These are phyloP conservation scores for Neonectria neomacrospora DNA, from an alignment of 2,329 filamentous ascomycete species.

Conservation along the genomic window DNA sequence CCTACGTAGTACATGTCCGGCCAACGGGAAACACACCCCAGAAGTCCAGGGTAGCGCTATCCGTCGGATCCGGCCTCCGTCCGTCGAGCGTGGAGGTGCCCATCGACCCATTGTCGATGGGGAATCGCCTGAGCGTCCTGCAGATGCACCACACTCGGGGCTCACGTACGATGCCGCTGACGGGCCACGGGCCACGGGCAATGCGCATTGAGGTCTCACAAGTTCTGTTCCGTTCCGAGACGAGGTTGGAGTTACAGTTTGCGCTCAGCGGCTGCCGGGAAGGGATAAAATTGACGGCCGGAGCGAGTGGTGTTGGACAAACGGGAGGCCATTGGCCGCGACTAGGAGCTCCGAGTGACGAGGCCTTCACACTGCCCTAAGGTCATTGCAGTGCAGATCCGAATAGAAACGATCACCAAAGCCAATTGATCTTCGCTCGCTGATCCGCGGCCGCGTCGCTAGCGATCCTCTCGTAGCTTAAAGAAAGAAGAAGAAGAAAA, in stretches of 20 bases:
- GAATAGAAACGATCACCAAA: slow-evolving; percentile 1
- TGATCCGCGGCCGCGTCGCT: background rate
- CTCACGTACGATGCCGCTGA: slow-evolving; percentile 19
- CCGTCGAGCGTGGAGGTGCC: slow-evolving; percentile 10
- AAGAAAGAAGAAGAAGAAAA: background rate
- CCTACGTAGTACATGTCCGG: background rate
- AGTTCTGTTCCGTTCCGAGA: background rate
- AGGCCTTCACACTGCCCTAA: slow-evolving; percentile 1
- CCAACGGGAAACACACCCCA: slow-evolving; percentile 6
- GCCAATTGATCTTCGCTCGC: slow-evolving; percentile 11
- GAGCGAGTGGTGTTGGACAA: background rate
- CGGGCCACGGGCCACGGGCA: background rate
- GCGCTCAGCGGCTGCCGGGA: background rate
- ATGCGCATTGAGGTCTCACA: slow-evolving; percentile 4
- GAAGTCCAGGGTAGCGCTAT: background rate
- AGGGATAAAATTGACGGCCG: background rate
- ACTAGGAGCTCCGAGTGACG: background rate
- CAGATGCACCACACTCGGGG: slow-evolving; percentile 29
- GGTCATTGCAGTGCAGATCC: slow-evolving; percentile 4
- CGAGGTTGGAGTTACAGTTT: background rate
- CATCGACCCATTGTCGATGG: slow-evolving; percentile 41
- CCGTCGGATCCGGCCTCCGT: slow-evolving; percentile 33
- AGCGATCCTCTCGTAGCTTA: background rate
- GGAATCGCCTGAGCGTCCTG: slow-evolving; percentile 43
- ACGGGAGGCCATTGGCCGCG: slow-evolving; percentile 3